phyloP scores from a whole-genome alignment of 768 basidiomycete genomes.

The Mycena filopes region DNA sequence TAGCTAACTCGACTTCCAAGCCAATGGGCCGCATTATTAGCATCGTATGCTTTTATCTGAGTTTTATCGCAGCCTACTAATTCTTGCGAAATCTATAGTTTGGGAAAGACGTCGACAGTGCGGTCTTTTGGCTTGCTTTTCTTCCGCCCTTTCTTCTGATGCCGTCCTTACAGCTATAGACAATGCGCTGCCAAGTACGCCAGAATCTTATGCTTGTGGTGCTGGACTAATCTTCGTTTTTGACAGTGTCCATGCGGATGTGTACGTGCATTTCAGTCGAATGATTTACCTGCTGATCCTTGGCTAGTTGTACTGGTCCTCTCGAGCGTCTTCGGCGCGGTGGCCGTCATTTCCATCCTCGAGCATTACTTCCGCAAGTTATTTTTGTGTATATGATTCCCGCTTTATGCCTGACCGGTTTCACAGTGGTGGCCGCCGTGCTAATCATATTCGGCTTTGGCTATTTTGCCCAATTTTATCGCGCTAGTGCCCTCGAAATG shows the following conservation, averaged over 20 bases:
- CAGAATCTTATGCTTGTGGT: background rate
- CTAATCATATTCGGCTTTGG: conserved; percentile 67
- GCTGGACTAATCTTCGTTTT: background rate
- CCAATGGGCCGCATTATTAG: conserved; percentile 70
- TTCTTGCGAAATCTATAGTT: conserved; percentile 40
- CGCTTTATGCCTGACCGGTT: background rate
- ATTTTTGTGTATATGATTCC: too few species aligned
- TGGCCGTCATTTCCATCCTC: conserved; percentile 65
- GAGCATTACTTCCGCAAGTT: conserved; percentile 70
- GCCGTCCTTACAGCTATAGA: conserved; percentile 56
- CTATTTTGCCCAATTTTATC: conserved; percentile 76
- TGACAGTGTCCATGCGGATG: conserved; percentile 67
- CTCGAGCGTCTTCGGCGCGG: conserved; percentile 59
- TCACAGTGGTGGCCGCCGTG: conserved; percentile 62
- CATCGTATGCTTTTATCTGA: conserved; percentile 38
- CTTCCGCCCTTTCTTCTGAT: background rate
- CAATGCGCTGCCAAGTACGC: conserved; percentile 65
- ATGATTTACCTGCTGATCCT: background rate
- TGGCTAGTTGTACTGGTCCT: conserved; percentile 60
- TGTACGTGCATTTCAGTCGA: conserved; percentile 48
- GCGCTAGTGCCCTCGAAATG: conserved; percentile 76
- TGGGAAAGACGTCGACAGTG: conserved; percentile 75
- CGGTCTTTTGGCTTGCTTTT: conserved; percentile 16
- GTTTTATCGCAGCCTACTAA: background rate
- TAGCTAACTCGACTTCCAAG: conserved; percentile 38